These are phyloP conservation scores for Arthrocladium fulminans DNA, from an alignment of 2,329 filamentous ascomycete genomes.

Conservation along the genomic window DNA sequence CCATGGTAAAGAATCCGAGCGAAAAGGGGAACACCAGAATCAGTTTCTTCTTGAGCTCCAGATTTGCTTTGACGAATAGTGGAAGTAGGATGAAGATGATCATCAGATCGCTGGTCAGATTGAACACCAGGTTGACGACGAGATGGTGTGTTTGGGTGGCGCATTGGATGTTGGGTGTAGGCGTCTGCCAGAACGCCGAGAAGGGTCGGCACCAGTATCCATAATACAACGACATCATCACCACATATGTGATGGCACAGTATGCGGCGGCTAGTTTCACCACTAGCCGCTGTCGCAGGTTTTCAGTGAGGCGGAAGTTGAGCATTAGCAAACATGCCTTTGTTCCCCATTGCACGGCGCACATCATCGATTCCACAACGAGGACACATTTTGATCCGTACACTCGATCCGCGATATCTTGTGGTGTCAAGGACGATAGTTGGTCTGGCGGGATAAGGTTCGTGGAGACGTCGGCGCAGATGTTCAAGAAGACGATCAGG, in stretches of 20 bases:
- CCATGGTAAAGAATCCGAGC: conserved; percentile 48
- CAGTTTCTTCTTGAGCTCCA: conserved; percentile 41
- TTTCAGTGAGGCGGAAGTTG: conserved; percentile 43
- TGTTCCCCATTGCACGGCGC: conserved; percentile 44
- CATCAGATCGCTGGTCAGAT: conserved; percentile 39
- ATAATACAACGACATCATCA: conserved; percentile 45
- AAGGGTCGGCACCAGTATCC: conserved; percentile 49
- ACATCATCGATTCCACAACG: conserved; percentile 46
- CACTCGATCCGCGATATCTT: conserved; percentile 35
- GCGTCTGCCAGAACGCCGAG: conserved; percentile 45
- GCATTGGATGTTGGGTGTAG: conserved; percentile 36
- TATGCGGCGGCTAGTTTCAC: conserved; percentile 37
- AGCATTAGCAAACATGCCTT: conserved; percentile 47
- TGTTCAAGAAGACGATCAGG: conserved; percentile 36
- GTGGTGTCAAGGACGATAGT: conserved; percentile 36
- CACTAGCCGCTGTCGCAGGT: conserved; percentile 28
- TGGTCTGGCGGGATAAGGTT: conserved; percentile 36
- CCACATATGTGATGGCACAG: conserved; percentile 37
- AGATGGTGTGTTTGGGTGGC: conserved; percentile 41
- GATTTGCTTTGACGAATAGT: conserved; percentile 34
- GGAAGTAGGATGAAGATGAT: conserved; percentile 41
- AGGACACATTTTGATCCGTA: conserved; percentile 49
- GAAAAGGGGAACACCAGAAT: conserved; percentile 48
- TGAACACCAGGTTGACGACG: conserved; percentile 41
- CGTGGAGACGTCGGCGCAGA: conserved; percentile 36